Base-by-base conservation (phyloP, 1,284 basidiomycete species). In the Puccinia hordei region DNA sequence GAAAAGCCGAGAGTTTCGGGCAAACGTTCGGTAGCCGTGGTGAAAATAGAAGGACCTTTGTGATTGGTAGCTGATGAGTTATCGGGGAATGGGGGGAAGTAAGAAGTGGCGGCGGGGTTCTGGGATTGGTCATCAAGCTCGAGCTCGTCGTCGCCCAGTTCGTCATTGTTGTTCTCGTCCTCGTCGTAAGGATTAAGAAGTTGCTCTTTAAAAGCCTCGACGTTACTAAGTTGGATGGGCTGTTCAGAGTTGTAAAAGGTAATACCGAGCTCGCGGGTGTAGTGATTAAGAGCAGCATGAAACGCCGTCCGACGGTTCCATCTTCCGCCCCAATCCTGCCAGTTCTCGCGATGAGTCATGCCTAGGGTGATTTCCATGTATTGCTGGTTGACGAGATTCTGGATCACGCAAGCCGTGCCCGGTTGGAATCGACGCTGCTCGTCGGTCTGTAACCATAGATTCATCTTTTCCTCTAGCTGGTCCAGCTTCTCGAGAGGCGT, bases 391-490 rank as follows among this genome's bases (percentile, higher is more conserved):
- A 80, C 77, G 1, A 80, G 30, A 2, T 41, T 24, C 61, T 80
- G 77, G 30, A 80, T 72, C 30, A 80, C 77, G 19, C 65, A 69
- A 61, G 87, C 88, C 9, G 91, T 92, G 30, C 87, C 88, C 5
- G 91, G 89, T 77, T 90, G 88, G 83, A 88, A 92, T 91, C 91
- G 92, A 49, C 91, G 87, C 83, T 92, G 91, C 84, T 91, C 90
- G 83, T 92, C 91, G 3, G 90, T 91, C 55, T 88, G 87, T 8
- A 92, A 87, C 92, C 91, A 92, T 65, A 89, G 87, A 82, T 92
- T 92, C 81, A 92, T 84, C 81, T 86, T 87, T 78, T 88, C 87
- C 84, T 91, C 90, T 13, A 92, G 87, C 46, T 87, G 87, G 82
- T 92, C 91, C 1, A 92, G 84, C 85, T 91, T 92, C 79, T 88